A percentile compares a stretch with the other conserved stretches of the same genome.
Evolutionary conservation across 1,284 basidiomycete species (phyloP).

Genomic region (Wallemia mellicola): DNA sequence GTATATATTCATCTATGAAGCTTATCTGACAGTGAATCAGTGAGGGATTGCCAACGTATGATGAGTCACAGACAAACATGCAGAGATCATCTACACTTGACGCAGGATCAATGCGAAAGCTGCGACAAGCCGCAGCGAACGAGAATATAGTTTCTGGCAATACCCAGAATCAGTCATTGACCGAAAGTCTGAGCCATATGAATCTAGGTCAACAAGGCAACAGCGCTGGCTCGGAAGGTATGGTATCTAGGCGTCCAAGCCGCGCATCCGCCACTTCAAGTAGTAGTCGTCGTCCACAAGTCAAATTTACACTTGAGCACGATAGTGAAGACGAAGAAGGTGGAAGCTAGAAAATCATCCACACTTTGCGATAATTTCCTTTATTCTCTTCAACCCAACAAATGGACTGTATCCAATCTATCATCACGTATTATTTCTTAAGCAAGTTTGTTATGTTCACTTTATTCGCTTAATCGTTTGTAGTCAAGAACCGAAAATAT

Average conservation of each 20-base stretch:
- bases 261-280: not conserved
- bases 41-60: conserved; percentile 47
- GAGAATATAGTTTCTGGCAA: not conserved
- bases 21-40: conserved; percentile 19
- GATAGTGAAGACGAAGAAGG: not conserved
- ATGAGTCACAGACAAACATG: conserved; percentile 23
- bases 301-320: not conserved
- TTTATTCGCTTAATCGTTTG: too few relatives aligned
- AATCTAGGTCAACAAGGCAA: not conserved
- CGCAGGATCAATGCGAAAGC: not conserved
- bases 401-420: too few relatives aligned
- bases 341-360: too few relatives aligned
- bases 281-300: not conserved
- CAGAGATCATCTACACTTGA: not conserved
- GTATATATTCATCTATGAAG: not conserved
- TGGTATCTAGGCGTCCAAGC: too few relatives aligned
- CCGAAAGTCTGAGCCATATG: not conserved
- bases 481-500: too few relatives aligned
- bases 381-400: not conserved
- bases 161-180: not conserved
- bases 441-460: too few relatives aligned
- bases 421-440: too few relatives aligned
- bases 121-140: not conserved
- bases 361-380: too few relatives aligned
- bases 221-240: not conserved